A percentile compares a stretch with the other conserved stretches of the same genome.
Evolutionary conservation across 164 flowering plant genomes (phyloP).

Genomic region (Tetracentron sinense): DNA sequence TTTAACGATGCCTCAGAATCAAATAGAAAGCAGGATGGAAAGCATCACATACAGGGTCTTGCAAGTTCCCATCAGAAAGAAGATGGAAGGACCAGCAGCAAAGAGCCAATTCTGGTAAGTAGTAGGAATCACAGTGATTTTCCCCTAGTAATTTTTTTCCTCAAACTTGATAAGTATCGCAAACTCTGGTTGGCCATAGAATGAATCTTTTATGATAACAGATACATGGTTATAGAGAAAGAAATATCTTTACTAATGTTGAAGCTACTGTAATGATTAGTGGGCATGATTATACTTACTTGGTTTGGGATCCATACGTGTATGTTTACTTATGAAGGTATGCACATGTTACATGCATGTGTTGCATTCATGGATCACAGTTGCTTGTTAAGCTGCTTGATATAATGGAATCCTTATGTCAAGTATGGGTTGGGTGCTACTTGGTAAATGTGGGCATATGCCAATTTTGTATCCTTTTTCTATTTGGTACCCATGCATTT

Average conservation of each 20-base stretch:
- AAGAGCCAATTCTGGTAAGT: slow-evolving; percentile 74
- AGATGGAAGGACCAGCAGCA: slow-evolving; percentile 46
- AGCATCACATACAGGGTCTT: slow-evolving; percentile 24
- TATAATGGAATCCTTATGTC: no score
- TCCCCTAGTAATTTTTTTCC: neutral
- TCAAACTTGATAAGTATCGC: neutral
- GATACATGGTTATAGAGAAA: neutral
- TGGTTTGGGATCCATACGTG: neutral
- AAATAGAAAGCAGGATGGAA: slow-evolving; percentile 40
- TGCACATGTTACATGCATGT: neutral
- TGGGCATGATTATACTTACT: neutral
- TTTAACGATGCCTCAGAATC: slow-evolving; percentile 58
- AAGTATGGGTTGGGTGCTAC: neutral
- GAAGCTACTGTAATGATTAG: neutral
- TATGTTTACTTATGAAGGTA: neutral
- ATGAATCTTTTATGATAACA: neutral
- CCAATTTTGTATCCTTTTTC: neutral
- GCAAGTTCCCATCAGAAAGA: slow-evolving; percentile 39
- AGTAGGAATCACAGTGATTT: neutral
- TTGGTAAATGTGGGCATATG: neutral
- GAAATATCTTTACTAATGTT: neutral
- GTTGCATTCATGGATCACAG: neutral
- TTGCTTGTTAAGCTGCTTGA: no score
- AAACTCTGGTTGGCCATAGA: neutral
- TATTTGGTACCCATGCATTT: neutral